Conservation (phyloP, 768 basidiomycete genomes). For the Kwoniella pini region DNA sequence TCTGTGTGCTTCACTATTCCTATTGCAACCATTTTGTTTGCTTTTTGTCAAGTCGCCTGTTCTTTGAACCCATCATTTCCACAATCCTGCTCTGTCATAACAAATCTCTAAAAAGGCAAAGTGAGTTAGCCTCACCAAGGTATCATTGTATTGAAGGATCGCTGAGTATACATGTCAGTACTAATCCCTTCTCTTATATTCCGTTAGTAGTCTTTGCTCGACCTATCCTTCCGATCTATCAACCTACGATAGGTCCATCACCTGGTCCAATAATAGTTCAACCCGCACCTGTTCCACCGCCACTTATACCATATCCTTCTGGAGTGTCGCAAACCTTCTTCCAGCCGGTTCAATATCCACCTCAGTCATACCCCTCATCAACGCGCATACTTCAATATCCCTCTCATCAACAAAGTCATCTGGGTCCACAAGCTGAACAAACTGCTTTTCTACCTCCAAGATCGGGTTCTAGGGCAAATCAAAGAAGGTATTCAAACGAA, state of each 20-base stretch:
- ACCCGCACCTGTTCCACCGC: constrained; percentile 7
- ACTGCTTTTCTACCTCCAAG: constrained; percentile 1
- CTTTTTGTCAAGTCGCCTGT: too few species aligned
- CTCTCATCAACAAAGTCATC: constrained; percentile 1
- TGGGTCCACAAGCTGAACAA: constrained; percentile 3
- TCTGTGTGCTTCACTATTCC: too few species aligned
- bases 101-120: too few species aligned
- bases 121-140: too few species aligned
- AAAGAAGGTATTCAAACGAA: constrained; percentile 1
- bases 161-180: neutral
- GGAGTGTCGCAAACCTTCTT: neutral
- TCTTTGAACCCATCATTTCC: too few species aligned
- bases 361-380: neutral
- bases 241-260: neutral
- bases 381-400: neutral
- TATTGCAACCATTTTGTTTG: too few species aligned
- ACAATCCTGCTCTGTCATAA: too few species aligned
- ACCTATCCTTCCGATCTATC: constrained; percentile 4
- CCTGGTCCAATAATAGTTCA: constrained; percentile 4
- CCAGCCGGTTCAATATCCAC: constrained; percentile 1
- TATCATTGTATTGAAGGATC: neutral
- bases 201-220: neutral
- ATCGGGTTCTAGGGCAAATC: neutral
- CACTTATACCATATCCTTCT: constrained; percentile 17
- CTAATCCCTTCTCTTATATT: neutral